Percentiles rank a stretch among this genome's conserved stretches.
phyloP scores from a whole-genome alignment of 2,329 filamentous ascomycete genomes.

The Escovopsis sp. region DNA sequence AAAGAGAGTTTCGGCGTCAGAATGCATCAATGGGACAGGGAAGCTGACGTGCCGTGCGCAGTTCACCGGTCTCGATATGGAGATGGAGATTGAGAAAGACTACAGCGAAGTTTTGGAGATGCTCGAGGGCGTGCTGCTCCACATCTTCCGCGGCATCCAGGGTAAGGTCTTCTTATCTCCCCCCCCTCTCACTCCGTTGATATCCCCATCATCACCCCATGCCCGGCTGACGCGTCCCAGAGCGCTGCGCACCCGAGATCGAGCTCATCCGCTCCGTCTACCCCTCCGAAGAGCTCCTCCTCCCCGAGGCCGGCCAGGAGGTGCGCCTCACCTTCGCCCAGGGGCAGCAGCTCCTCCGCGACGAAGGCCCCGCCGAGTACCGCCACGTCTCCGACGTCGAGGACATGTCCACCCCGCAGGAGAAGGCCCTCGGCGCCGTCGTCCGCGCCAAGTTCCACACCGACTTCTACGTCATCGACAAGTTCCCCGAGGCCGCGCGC shows the following conservation, averaged over 20 bases:
- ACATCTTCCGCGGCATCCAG: slow-evolving; percentile 64
- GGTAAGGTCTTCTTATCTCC: slow-evolving; percentile 12
- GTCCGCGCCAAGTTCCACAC: slow-evolving; percentile 80
- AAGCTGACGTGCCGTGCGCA: slow-evolving; percentile 11
- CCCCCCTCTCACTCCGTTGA: not conserved
- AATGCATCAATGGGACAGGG: not conserved
- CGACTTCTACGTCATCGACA: slow-evolving; percentile 94
- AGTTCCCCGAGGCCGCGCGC: slow-evolving; percentile 78
- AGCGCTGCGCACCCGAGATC: slow-evolving; percentile 54
- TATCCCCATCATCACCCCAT: slow-evolving; percentile 1
- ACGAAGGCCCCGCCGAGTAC: slow-evolving; percentile 53
- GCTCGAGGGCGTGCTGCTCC: slow-evolving; percentile 58
- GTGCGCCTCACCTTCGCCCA: slow-evolving; percentile 65
- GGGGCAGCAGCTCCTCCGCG: slow-evolving; percentile 60
- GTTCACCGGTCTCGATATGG: slow-evolving; percentile 78
- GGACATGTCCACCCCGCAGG: slow-evolving; percentile 66
- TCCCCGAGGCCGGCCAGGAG: slow-evolving; percentile 59
- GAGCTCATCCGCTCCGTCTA: slow-evolving; percentile 59
- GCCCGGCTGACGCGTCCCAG: slow-evolving; percentile 7
- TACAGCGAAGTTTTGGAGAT: slow-evolving; percentile 62
- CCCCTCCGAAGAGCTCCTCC: slow-evolving; percentile 61
- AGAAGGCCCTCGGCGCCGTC: slow-evolving; percentile 77
- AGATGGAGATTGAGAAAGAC: slow-evolving; percentile 72
- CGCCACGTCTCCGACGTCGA: slow-evolving; percentile 58
- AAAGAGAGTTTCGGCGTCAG: too few species aligned